Percentiles rank a stretch among this genome's conserved stretches.
phyloP scores from a whole-genome alignment of 345 rosid species.

The Eucalyptus microcorys region DNA sequence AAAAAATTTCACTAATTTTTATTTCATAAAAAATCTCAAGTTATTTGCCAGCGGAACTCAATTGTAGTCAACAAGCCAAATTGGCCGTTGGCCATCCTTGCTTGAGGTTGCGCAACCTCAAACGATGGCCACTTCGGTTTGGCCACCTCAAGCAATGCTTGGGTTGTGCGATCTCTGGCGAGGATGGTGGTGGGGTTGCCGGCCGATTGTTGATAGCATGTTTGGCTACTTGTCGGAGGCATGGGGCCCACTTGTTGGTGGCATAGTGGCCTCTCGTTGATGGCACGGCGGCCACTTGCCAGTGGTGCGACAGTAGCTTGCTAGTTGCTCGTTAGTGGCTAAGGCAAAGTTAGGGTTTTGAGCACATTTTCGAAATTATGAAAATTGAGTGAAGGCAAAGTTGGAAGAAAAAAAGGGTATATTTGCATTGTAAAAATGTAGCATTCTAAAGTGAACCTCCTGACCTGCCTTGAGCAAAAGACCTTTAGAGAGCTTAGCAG shows the following conservation, averaged over 20 bases:
- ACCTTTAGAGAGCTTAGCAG: too few relatives aligned
- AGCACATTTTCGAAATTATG: neutral
- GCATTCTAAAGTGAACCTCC: neutral
- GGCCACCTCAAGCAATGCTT: too few relatives aligned
- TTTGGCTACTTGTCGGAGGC: neutral
- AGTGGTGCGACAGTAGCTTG: fast-evolving
- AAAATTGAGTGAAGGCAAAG: neutral
- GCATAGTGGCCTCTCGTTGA: fast-evolving
- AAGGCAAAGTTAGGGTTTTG: too few relatives aligned
- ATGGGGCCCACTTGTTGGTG: too few relatives aligned
- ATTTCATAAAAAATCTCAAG: too few relatives aligned
- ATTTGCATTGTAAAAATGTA: neutral
- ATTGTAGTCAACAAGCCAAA: neutral
- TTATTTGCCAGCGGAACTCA: neutral
- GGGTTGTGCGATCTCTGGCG: fast-evolving
- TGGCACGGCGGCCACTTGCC: fast-evolving
- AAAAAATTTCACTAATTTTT: fast-evolving
- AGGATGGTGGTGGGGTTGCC: fast-evolving
- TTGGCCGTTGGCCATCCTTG: fast-evolving
- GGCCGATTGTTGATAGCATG: neutral
- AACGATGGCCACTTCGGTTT: too few relatives aligned
- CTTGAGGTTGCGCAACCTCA: too few relatives aligned
- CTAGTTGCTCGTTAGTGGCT: fast-evolving
- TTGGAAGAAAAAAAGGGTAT: neutral
- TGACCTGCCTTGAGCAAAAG: fast-evolving